Evolutionary conservation across 257 asterid species (phyloP), one percentile per base, ranked within the genome.

Genomic region (Nyctanthes arbortristis): DNA sequence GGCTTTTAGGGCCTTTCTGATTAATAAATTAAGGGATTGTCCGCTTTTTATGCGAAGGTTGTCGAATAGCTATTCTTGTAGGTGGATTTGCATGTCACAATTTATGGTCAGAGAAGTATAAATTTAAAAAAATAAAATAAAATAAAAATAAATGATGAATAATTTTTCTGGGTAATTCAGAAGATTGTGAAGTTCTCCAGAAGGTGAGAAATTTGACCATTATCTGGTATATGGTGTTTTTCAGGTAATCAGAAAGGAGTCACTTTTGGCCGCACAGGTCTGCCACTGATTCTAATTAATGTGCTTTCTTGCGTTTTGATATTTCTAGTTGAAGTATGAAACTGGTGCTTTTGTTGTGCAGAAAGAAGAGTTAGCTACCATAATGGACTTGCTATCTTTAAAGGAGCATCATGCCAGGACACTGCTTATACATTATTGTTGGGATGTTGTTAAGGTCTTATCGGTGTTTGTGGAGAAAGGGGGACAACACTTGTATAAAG

Each of bases 221-320:
- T 66, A 49, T 36, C 9, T 70, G 65, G 40, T 40, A 40, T 40
- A 13, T 13, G 52, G 20, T 40, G 52, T 70, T 43, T 30, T 69
- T 75, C 67, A 87, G 94, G 87, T 87, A 29, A 85, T 87, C 70
- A 81, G 75, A 30, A 75, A 79, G 70, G 88, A 87, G 65, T 83
- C 86, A 35, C 86, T 87, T 67, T 67, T 87, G 79, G 86, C 80
- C 25, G 94, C 94, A 28, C 94, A 87, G 89, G 93, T 84, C 39
- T 69, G 80, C 56, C 10, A 32, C 24, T 3, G 5, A 55, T 59
- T 32, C 62, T 13, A 16, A 34, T 55, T 16, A 8, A 10, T 22
- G 24, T 16, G 7, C 31, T 4, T 34, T 47, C 28, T 4, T 24
- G 49, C 2, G 49, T 64, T 2, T 22, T 20, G 30, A 34, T 65